Percentiles rank a stretch among this genome's conserved stretches.
Evolutionary conservation across 2,329 filamentous ascomycete species (phyloP).

Genomic region (Exophiala bonariae): DNA sequence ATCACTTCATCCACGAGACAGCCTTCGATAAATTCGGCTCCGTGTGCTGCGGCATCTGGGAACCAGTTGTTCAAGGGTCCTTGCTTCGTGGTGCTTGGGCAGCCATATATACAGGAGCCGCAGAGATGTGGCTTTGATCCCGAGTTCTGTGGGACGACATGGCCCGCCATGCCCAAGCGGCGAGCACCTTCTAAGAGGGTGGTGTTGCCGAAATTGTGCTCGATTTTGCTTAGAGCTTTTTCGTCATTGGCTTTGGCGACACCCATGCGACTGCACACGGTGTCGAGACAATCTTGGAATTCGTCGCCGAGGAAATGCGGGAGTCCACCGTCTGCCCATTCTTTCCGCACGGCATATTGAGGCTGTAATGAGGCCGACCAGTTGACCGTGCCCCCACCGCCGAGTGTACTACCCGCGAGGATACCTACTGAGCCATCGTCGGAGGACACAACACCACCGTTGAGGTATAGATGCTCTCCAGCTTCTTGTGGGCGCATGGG

Average conservation of each 20-base stretch:
- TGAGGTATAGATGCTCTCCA: constrained; percentile 67
- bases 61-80: constrained; percentile 76
- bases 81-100: constrained; percentile 69
- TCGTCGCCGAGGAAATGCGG: constrained; percentile 71
- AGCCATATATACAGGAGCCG: constrained; percentile 63
- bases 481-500: constrained; percentile 70
- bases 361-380: constrained; percentile 72
- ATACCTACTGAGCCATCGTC: constrained; percentile 62
- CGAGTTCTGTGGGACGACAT: constrained; percentile 75
- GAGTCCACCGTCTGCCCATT: constrained; percentile 67
- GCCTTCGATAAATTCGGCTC: constrained; percentile 81
- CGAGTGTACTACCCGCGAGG: constrained; percentile 72
- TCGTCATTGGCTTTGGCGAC: constrained; percentile 57
- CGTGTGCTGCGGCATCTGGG: constrained; percentile 73
- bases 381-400: constrained; percentile 85
- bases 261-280: constrained; percentile 77
- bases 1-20: constrained; percentile 70
- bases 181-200: constrained; percentile 73
- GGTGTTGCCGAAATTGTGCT: constrained; percentile 72
- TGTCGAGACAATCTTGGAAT: constrained; percentile 77
- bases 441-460: constrained; percentile 57
- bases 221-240: constrained; percentile 41
- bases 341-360: constrained; percentile 72
- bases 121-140: constrained; percentile 73
- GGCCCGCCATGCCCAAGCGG: constrained; percentile 71